Evolutionary conservation across 1,284 basidiomycete species (phyloP), one percentile per base, ranked within the genome.

Genomic region (Albatrellus sp.): DNA sequence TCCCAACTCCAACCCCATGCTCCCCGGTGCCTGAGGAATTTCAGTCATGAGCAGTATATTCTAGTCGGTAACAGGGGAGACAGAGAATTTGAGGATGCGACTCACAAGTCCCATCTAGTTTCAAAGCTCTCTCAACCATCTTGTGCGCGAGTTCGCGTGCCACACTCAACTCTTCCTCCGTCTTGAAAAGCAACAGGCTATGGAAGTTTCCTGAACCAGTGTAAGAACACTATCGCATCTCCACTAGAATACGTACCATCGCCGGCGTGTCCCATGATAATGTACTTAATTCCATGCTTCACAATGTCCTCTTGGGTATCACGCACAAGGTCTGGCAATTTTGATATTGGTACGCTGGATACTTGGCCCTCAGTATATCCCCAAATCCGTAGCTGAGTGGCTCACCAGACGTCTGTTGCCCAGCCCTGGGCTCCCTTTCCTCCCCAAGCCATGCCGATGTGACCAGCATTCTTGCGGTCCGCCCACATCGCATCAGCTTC

Each of bases 1-100:
- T 91, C 11, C 86, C 88, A n/a, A 90, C 65, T 0, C 90, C 90
- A 7, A 93, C 86, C 1, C 90, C 90, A 57, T 92, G 90, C 57
- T 92, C 90, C 9, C 90, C 89, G 0, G 81, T 83, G 54, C 78
- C 75, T 80, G 45, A 11, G 13, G 5, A 32, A 14, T 43, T 24
- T 29, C 41, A 19, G 19, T 8, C 12, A 24, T 34, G 20, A 24
- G 14, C 14, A n/a, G 10, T 14, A 17, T 11, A 2, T 31, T 12
- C 10, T 37, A 11, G 17, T 7, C 33, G 20, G 36, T n/a, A 19
- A 33, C 11, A 8, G 17, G 13, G 24, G 12, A 13, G 16, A 13
- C 16, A 10, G 19, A 12, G 20, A 35, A 34, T 12, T 44, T 29
- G 37, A 33, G 43, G 29, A 16, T 3, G 17, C 14, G 10, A 61